phyloP scores from a whole-genome alignment of 352 stramenopile genomes.

The Phytophthora sansomeana region DNA sequence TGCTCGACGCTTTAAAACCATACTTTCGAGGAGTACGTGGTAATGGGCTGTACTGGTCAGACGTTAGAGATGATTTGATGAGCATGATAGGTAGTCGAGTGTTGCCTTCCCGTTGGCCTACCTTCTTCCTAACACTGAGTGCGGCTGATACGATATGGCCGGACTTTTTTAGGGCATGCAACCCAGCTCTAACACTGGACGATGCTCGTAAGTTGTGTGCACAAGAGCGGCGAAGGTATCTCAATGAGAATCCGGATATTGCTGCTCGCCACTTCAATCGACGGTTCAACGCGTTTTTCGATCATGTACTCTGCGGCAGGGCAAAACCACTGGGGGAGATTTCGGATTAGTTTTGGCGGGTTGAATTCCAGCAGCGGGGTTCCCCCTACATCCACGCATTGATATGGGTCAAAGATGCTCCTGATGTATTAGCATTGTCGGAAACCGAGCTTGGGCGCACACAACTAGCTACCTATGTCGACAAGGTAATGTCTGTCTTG shows the following conservation, averaged over 20 bases:
- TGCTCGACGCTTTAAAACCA: slow-evolving; percentile 19
- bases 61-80: slow-evolving; percentile 25
- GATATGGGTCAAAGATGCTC: slow-evolving; percentile 23
- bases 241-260: slow-evolving; percentile 28
- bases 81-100: slow-evolving; percentile 22
- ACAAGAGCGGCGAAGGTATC: neutral
- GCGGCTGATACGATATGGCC: slow-evolving; percentile 38
- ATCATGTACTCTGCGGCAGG: neutral
- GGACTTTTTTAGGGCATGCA: slow-evolving; percentile 31
- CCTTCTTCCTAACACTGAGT: slow-evolving; percentile 39
- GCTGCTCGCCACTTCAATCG: slow-evolving; percentile 26
- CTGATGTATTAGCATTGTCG: slow-evolving; percentile 13
- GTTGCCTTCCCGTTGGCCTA: slow-evolving; percentile 19
- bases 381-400: slow-evolving; percentile 19
- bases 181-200: slow-evolving; percentile 14
- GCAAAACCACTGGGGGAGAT: slow-evolving; percentile 18
- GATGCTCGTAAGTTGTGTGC: neutral
- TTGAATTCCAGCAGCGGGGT: slow-evolving; percentile 24
- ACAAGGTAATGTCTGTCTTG: neutral
- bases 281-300: slow-evolving; percentile 28
- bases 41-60: slow-evolving; percentile 16
- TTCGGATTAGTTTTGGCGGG: slow-evolving; percentile 28
- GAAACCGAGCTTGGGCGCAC: slow-evolving; percentile 4
- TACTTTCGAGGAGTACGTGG: slow-evolving; percentile 16
- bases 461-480: slow-evolving; percentile 1